These are phyloP conservation scores for Xylariaceae sp. DNA, from an alignment of 2,329 filamentous ascomycete genomes.

Conservation along the genomic window DNA sequence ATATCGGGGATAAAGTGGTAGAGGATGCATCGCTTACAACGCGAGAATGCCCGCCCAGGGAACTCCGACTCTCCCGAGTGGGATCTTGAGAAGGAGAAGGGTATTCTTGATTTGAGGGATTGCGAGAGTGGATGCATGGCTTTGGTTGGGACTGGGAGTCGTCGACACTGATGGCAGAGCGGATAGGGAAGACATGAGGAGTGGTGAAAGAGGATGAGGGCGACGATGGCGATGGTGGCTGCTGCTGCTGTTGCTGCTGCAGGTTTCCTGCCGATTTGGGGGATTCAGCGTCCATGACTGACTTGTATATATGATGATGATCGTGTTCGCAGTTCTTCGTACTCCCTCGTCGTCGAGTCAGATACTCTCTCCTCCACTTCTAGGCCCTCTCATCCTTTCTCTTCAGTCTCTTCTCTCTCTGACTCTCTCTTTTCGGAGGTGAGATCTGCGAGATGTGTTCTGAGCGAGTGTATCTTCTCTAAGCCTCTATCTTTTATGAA, in stretches of 20 bases:
- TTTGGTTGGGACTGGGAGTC: constrained; percentile 37
- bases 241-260: neutral
- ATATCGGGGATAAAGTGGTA: constrained; percentile 18
- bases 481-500: neutral
- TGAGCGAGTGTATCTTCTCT: neutral
- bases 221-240: neutral
- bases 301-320: neutral
- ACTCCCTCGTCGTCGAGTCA: neutral
- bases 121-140: constrained; percentile 30
- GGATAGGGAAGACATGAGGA: constrained; percentile 73
- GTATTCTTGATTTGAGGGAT: constrained; percentile 36
- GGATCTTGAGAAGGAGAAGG: constrained; percentile 27
- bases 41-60: constrained; percentile 28
- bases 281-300: constrained; percentile 15
- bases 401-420: neutral
- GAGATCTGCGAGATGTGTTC: no score
- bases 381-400: neutral
- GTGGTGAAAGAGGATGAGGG: neutral
- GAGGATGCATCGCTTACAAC: constrained; percentile 26
- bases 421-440: neutral
- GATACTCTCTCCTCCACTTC: neutral
- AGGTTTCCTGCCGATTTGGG: constrained; percentile 12
- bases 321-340: constrained; percentile 1
- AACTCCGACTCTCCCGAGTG: constrained; percentile 32
- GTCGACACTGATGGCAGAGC: constrained; percentile 71